Base-by-base conservation (phyloP, 2,329 filamentous ascomycete species). In the Penicillium hordei region DNA sequence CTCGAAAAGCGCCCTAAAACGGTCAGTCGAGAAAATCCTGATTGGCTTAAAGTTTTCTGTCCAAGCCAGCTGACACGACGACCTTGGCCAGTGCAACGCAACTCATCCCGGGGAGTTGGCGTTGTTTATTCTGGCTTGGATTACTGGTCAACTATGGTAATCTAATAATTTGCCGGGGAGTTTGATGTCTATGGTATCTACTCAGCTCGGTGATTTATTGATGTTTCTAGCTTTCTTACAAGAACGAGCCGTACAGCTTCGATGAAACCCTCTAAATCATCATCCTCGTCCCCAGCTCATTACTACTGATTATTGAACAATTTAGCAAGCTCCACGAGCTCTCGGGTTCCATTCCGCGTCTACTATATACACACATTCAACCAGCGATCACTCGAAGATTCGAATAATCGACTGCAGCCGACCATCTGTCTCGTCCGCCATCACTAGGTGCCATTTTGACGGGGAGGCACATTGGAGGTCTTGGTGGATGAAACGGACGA, bases 381-480 rank as follows among this genome's bases (percentile, higher is more conserved):
- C 62, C 59, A 19, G 57, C 49, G 17, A 68, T 52, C 58, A 65
- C 52, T 68, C 70, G 45, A 71, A 61, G 52, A 65, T 70, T 62
- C 68, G 67, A 59, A 73, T 68, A 17, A 71, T 59, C 38, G 68
- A 38, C 52, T 69, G 69, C 52, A 74, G 46, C 40, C 68, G 60
- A 39, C 63, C 60, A 58, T 73, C 69, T 7, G 68, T 73, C 49
- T 72, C 71, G 58, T 66, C 66, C 23, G 72, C 70, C 70, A 74
- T 70, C 5, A 65, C 52, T 38, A 70, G 34, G 29, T 64, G 62
- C 10, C 69, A 70, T 2, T 57, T 52, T 4, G 68, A 65, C 4
- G 49, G n/a, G 10, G 36, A 42, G n/a, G 43, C 43, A 23, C 36
- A 36, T 13, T 33, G 25, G 8, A 46, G 34, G 19, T 46, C 46